Base-by-base conservation (phyloP, 306 rosid genomes). In the Pachyrhizus erosus region DNA sequence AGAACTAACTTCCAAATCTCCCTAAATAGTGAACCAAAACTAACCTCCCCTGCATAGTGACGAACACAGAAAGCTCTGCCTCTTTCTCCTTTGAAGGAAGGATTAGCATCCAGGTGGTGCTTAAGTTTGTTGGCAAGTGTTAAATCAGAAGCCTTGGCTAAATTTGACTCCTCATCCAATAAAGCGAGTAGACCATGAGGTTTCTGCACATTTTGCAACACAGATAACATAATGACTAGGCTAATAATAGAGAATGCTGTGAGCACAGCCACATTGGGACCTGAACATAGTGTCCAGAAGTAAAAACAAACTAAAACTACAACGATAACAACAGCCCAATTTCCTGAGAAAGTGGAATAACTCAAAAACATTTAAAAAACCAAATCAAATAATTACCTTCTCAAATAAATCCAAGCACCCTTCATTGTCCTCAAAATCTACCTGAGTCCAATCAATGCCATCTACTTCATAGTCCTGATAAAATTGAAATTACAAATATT, bases 41-140 rank as follows among this genome's bases (percentile, higher is more conserved):
- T 88, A 83, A 96, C 99, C 99, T 96, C 98, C 84, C 98, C 97
- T 64, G 94, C 94, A 89, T 80, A 87, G 85, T 96, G 99, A 51
- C 83, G 87, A 80, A 96, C 83, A 60, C 92, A 77, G 74, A 96
- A 96, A 75, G 92, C 92, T 76, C 95, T 84, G 58, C 94, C 92
- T 83, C 90, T 85, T 68, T 91, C 94, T 74, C 89, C 98, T 90
- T 91, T 94, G 83, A 96, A 96, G 91, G 87, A 86, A 86, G 94
- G 80, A 84, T 90, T 88, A 65, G 83, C 55, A 20, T 70, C 75
- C 70, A 90, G 84, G 67, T 91, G 94, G 33, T 96, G 93, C 87
- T 88, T 93, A 33, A 92, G 91, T 88, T 89, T 96, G 80, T 86
- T 87, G 15, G 94, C 89, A 48, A 93, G 88, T 45, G 95, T 91